Evolutionary conservation across 495 filamentous ascomycete genomes (phyloP).

Genomic region (Melanomma pulvis-pyrius): DNA sequence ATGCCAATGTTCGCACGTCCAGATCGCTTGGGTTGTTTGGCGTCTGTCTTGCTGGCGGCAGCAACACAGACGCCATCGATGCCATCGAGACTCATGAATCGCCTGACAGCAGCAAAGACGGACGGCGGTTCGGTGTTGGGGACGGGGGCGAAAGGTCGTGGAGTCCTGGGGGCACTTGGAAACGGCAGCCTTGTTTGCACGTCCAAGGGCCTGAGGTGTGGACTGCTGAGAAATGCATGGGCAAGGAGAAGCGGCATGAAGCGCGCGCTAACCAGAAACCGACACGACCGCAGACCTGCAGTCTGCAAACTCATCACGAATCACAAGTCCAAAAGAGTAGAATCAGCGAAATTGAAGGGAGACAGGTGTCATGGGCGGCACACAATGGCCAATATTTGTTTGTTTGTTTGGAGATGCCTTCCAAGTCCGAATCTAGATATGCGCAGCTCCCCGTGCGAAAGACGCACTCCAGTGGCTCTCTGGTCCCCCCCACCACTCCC

Average conservation of each 20-base stretch:
- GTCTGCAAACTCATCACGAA: neutral
- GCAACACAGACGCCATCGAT: neutral
- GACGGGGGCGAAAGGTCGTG: neutral
- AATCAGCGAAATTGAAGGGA: neutral
- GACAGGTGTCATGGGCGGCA: conserved; percentile 8
- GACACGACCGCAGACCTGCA: neutral
- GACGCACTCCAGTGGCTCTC: neutral
- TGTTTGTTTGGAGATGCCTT: neutral
- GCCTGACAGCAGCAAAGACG: neutral
- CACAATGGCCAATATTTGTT: neutral
- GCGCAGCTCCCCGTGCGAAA: no score
- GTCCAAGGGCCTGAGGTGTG: neutral
- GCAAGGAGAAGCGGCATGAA: neutral
- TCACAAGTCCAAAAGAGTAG: neutral
- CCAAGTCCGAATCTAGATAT: neutral
- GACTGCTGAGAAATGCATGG: neutral
- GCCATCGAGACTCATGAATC: neutral
- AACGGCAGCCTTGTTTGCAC: neutral
- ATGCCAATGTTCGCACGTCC: neutral
- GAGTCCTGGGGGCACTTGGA: neutral
- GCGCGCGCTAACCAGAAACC: neutral
- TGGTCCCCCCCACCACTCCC: neutral
- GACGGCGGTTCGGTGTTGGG: neutral
- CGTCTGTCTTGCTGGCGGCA: neutral
- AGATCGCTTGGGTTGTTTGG: neutral